Evolutionary conservation across 495 filamentous ascomycete genomes (phyloP), one percentile per base, ranked within the genome.

Genomic region (Jackrogersella minutella): DNA sequence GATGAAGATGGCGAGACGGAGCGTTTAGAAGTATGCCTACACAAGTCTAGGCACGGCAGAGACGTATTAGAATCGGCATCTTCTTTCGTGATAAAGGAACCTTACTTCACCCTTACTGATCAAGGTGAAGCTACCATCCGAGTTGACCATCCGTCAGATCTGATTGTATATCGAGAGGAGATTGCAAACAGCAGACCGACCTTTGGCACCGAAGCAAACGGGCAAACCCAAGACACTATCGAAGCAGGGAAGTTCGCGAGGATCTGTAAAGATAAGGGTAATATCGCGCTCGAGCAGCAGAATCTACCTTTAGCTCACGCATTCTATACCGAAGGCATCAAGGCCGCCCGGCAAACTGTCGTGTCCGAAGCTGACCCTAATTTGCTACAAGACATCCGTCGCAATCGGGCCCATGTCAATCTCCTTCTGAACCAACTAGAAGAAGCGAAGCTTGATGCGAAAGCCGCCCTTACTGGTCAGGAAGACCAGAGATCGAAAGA

Each of bases 91-190:
- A 68, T 85, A 43, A 85, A 85, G 58, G 83, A 85, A 51, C 82
- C 83, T 10, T 85, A 82, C 66, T 73, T 80, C 53, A 80, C 81
- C 30, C 43, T 76, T 0, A 79, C 70, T 57, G 70, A 70, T 10
- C 69, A 81, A 53, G 79, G 80, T 3, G 69, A 71, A 17, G 77
- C 74, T 70, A 74, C 72, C 1, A 54, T 85, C n/a, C 74, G 82
- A 16, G 76, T 86, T 9, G 83, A 85, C 55, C 83, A 86, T 72
- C 61, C 79, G 33, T 80, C 76, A 21, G 81, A 85, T 63, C 28
- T 84, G 31, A 58, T 70, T 0, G 58, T 68, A 16, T 55, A 10
- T 19, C 34, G 22, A 19, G 59, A 64, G 9, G 59, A 40, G 26
- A 14, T 11, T 26, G n/a, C 33, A 5, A 22, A 34, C 6, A 19